Evolutionary conservation across 805 yeast species (phyloP).

Genomic region (Wickerhamiella occidentalis): DNA sequence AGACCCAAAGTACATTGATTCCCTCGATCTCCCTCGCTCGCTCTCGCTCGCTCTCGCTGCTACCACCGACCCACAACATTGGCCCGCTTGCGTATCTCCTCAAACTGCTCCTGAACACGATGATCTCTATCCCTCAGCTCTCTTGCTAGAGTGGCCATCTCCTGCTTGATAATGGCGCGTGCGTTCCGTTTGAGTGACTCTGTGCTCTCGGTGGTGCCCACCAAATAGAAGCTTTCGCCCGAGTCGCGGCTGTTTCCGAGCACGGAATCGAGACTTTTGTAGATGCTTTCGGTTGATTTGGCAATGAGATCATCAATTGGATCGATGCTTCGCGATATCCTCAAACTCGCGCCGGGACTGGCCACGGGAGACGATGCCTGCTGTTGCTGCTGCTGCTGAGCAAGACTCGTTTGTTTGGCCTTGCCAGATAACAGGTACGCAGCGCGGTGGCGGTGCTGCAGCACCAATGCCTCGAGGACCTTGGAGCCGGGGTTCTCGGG

Average conservation of each 20-base stretch:
- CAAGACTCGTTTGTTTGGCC: conserved; percentile 7
- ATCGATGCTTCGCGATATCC: not conserved
- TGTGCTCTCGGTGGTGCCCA: not conserved
- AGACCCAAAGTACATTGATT: too few relatives aligned
- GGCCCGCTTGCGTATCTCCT: not conserved
- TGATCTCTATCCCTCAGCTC: conserved; percentile 7
- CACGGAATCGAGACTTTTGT: conserved; percentile 1
- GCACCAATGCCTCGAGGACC: conserved; percentile 26
- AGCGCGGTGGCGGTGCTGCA: conserved; percentile 26
- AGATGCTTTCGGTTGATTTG: not conserved
- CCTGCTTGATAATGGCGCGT: conserved; percentile 7
- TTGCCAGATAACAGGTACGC: conserved; percentile 24
- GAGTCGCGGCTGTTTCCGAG: conserved; percentile 5
- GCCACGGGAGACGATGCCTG: not conserved
- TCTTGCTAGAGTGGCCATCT: conserved; percentile 1
- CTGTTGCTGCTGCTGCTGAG: not conserved
- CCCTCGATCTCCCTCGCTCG: too few relatives aligned
- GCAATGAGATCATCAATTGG: conserved; percentile 6
- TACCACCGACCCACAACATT: not conserved
- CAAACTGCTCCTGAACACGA: not conserved
- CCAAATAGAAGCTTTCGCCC: conserved; percentile 5
- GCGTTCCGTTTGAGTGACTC: not conserved
- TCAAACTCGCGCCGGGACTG: conserved; percentile 8
- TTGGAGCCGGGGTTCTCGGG: conserved; percentile 25
- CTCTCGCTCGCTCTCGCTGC: too few relatives aligned